Percentiles rank a stretch among this genome's conserved stretches.
phyloP scores from a whole-genome alignment of 106 monocot species.

The Agapanthus africanus region DNA sequence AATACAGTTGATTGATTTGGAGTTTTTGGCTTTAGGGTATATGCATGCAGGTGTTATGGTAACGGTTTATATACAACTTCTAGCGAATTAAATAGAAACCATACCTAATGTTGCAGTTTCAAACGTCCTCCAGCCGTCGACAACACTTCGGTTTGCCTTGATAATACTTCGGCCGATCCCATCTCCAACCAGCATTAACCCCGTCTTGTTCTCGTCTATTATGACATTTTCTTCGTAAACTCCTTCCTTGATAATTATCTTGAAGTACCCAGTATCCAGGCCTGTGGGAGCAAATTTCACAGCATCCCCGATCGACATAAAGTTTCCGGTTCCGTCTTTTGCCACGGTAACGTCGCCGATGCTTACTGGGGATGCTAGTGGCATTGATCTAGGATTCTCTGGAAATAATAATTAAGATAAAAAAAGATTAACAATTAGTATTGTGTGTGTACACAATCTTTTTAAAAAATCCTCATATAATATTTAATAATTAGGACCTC shows the following conservation, averaged over 20 bases:
- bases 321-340: constrained; percentile 24
- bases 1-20: no score
- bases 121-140: neutral
- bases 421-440: no score
- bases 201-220: constrained; percentile 11
- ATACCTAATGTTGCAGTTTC: neutral
- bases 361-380: no score
- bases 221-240: constrained; percentile 16
- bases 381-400: no score
- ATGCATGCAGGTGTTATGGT: no score
- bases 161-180: constrained; percentile 18
- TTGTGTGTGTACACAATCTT: no score
- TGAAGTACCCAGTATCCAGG: neutral
- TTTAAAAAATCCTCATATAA: no score
- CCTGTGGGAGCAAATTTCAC: neutral
- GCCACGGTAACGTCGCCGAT: constrained; percentile 27
- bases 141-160: constrained; percentile 6
- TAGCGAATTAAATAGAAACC: neutral
- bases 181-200: constrained; percentile 14
- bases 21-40: no score
- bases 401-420: no score
- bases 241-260: constrained; percentile 10
- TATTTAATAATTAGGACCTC: no score
- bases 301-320: constrained; percentile 15
- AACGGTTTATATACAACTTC: no score